Base-by-base conservation (phyloP, 371 early-diverging fungal genomes). In the Mucor sp. region DNA sequence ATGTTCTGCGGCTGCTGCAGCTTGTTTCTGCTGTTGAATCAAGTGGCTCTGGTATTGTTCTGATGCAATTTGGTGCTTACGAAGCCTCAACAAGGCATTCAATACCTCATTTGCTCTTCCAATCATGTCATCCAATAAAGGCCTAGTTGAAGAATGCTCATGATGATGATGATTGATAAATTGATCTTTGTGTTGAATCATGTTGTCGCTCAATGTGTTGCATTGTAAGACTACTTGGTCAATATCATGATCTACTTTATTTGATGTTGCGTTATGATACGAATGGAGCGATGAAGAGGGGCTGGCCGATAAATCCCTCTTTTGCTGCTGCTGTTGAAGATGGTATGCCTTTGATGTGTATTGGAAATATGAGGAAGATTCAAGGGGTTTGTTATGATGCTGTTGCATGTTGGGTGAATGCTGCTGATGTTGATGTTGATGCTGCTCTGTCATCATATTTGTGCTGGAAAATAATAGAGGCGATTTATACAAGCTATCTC, bases 41-140 rank as follows among this genome's bases (percentile, higher is more conserved):
- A 50, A 50, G 23, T 25, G 21, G n/a, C 23, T 25, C 32, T 56
- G 56, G 30, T 56, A 47, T 53, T 68, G 68, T 41, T 65, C 68
- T 11, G 67, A 60, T 19, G 66, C 65, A 25, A 78, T 43, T 44
- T 81, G 81, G n/a, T 81, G 79, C 47, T 81, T 81, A n/a, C 79
- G 66, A 30, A 81, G 57, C n/a, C 79, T 67, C 57, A 78, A 61
- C 11, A 81, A 63, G 4, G 79, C 81, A 68, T 81, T 78, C 4
- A 81, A 65, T 3, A 81, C 73, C 55, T 81, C 71, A 53, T 81
- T 81, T 9, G 81, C 79, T 58, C 74, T 70, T 3, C 67, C 67
- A 50, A 81, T 77, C 81, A 81, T 78, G 17, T 81, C 79, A 44
- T 81, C 79, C 37, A 81, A 33, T 72, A 75, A 73, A 7, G 79